A percentile compares a stretch with the other conserved stretches of the same genome.
phyloP scores from a whole-genome alignment of 352 stramenopile species.

The Pythium aristosporum region DNA sequence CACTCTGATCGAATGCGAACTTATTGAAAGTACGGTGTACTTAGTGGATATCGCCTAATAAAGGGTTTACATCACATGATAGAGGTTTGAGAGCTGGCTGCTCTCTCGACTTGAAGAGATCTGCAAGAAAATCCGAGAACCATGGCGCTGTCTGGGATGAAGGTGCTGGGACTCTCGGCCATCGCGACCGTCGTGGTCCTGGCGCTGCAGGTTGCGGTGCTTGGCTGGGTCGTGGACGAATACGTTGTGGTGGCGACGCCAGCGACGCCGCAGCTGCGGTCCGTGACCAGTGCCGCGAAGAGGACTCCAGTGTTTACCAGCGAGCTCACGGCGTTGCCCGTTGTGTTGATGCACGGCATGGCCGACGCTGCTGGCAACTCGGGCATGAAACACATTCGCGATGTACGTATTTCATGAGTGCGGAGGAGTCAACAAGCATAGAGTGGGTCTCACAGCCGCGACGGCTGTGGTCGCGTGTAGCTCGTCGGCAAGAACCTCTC shows the following conservation, averaged over 20 bases:
- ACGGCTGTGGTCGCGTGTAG: constrained; percentile 24
- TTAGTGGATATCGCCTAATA: constrained; percentile 15
- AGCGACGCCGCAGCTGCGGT: neutral
- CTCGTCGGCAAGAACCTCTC: constrained; percentile 72
- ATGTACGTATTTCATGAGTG: constrained; percentile 33
- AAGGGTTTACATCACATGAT: constrained; percentile 2
- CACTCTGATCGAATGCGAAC: constrained; percentile 21
- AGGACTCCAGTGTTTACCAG: constrained; percentile 35
- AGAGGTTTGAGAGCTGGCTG: neutral
- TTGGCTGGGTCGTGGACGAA: constrained; percentile 24
- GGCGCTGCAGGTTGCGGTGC: constrained; percentile 51
- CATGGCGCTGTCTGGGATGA: constrained; percentile 24
- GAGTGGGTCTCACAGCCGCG: neutral
- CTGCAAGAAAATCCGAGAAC: neutral
- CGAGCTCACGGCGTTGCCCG: constrained; percentile 38
- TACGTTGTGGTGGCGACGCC: constrained; percentile 28
- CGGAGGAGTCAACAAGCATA: neutral
- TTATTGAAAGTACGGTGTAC: constrained; percentile 2
- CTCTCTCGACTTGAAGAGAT: constrained; percentile 23
- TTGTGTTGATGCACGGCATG: constrained; percentile 93
- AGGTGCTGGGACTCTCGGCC: constrained; percentile 38
- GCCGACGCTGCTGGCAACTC: constrained; percentile 91
- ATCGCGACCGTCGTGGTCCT: constrained; percentile 42
- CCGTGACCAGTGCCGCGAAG: constrained; percentile 6
- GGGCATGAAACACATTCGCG: constrained; percentile 86